Evolutionary conservation across 2,329 filamentous ascomycete genomes (phyloP).

Genomic region (Diplocarpon rosae): DNA sequence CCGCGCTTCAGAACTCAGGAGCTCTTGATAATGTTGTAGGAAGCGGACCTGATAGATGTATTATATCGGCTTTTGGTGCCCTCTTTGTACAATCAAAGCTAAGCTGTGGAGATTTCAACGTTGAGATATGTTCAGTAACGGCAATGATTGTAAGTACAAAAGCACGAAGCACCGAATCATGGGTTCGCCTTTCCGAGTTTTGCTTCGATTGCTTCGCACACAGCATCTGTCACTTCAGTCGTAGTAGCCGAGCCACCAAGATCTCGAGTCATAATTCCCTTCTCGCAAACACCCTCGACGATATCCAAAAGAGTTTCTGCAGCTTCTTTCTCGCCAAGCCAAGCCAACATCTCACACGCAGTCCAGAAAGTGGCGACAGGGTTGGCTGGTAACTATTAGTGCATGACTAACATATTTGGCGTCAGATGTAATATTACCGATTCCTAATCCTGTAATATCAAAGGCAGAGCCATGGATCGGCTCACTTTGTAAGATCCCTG

Average conservation of each 20-base stretch:
- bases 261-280: conserved; percentile 39
- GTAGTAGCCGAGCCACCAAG: conserved; percentile 33
- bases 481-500: conserved; percentile 27
- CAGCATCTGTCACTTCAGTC: conserved; percentile 12
- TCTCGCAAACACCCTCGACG: conserved; percentile 41
- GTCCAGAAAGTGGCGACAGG: conserved; percentile 50
- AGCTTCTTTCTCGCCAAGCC: conserved; percentile 43
- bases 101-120: neutral
- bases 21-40: too few species aligned
- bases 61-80: too few species aligned
- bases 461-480: conserved; percentile 49
- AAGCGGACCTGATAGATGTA: too few species aligned
- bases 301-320: conserved; percentile 37
- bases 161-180: neutral
- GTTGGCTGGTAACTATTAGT: conserved; percentile 33
- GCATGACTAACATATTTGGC: neutral
- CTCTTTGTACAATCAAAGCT: too few species aligned
- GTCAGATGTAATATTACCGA: neutral
- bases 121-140: neutral
- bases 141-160: neutral
- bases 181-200: conserved; percentile 1
- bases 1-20: too few species aligned
- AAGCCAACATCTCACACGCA: conserved; percentile 43
- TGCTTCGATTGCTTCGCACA: conserved; percentile 14
- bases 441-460: conserved; percentile 45